Evolutionary conservation across 768 basidiomycete species (phyloP).

Genomic region (Termitomyces sp.): DNA sequence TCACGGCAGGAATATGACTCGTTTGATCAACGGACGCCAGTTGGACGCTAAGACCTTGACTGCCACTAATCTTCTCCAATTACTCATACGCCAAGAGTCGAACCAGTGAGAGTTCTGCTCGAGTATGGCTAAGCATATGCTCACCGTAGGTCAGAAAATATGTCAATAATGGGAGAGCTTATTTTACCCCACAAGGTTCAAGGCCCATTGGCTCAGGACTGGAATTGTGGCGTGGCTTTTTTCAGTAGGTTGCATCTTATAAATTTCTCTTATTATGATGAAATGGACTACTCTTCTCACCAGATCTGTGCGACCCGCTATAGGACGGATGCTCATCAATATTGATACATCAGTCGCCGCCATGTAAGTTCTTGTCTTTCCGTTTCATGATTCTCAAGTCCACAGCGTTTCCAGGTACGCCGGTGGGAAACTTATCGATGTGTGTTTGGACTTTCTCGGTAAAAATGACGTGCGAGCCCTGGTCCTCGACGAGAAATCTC

Average conservation of each 20-base stretch:
- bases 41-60: constrained; percentile 21
- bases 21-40: constrained; percentile 13
- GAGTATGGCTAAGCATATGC: not conserved
- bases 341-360: constrained; percentile 42
- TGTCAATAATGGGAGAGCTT: constrained; percentile 41
- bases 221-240: constrained; percentile 44
- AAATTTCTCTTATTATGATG: not conserved
- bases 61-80: constrained; percentile 42
- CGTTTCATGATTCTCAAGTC: not conserved
- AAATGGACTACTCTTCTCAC: not conserved
- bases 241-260: constrained; percentile 32
- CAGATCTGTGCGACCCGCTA: constrained; percentile 37
- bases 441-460: constrained; percentile 26
- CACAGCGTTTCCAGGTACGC: constrained; percentile 19
- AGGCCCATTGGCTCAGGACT: constrained; percentile 22
- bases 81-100: constrained; percentile 41
- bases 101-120: constrained; percentile 32
- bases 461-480: constrained; percentile 24
- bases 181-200: constrained; percentile 30
- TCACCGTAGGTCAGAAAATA: constrained; percentile 25
- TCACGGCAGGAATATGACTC: constrained; percentile 21
- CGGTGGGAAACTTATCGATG: constrained; percentile 23
- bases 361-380: constrained; percentile 28
- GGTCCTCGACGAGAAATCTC: constrained; percentile 12
- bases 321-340: constrained; percentile 35